Evolutionary conservation across 1,284 basidiomycete species (phyloP).

Genomic region (Polyporus tsugae): DNA sequence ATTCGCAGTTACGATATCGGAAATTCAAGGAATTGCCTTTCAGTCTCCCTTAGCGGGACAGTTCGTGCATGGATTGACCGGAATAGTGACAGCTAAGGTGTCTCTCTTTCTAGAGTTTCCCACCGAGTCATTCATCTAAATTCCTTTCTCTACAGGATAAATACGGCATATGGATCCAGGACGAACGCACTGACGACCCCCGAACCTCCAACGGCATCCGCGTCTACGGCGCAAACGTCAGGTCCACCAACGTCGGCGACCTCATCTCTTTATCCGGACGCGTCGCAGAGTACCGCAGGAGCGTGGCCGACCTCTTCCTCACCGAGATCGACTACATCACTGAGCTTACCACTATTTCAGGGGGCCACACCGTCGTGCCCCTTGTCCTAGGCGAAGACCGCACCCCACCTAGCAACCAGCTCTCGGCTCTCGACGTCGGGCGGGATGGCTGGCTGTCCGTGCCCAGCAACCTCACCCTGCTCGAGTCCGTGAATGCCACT

Average conservation of each 20-base stretch:
- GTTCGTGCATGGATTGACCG: slow-evolving; percentile 57
- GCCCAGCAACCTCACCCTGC: slow-evolving; percentile 60
- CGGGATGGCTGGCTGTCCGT: slow-evolving; percentile 62
- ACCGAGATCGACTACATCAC: slow-evolving; percentile 60
- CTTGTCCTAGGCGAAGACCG: slow-evolving; percentile 63
- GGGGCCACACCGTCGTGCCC: slow-evolving; percentile 55
- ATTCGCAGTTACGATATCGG: slow-evolving; percentile 45
- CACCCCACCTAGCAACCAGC: slow-evolving; percentile 58
- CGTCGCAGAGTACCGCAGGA: slow-evolving; percentile 60
- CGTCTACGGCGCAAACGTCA: slow-evolving; percentile 55
- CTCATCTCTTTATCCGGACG: slow-evolving; percentile 54
- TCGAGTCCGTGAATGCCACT: slow-evolving; percentile 55
- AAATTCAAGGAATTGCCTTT: slow-evolving; percentile 62
- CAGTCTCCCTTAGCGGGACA: slow-evolving; percentile 58
- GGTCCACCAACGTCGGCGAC: slow-evolving; percentile 57
- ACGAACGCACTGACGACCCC: slow-evolving; percentile 52
- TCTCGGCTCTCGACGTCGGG: slow-evolving; percentile 60
- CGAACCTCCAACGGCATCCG: slow-evolving; percentile 62
- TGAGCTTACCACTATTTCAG: slow-evolving; percentile 54
- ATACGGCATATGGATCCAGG: slow-evolving; percentile 63
- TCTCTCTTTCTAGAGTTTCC: slow-evolving; percentile 14
- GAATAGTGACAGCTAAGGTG: slow-evolving; percentile 65
- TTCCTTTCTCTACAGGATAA: slow-evolving; percentile 45
- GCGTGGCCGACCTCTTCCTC: slow-evolving; percentile 55
- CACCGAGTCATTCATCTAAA: background rate